Conservation (phyloP, 2,329 filamentous ascomycete genomes). For the Alternaria rosae region DNA sequence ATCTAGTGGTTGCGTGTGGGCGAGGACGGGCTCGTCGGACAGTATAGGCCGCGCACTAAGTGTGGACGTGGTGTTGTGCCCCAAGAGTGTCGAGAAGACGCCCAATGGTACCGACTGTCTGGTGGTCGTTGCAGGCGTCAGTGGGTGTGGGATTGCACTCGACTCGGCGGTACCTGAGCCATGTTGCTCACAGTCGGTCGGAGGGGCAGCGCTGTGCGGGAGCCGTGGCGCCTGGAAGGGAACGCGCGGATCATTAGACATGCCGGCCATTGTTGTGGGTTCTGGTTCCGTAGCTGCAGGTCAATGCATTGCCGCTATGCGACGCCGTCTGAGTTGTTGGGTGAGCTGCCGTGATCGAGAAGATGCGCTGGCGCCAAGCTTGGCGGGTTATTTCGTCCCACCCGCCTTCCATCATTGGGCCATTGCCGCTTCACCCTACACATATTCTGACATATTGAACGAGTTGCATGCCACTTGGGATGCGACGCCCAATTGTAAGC, state of each 20-base stretch:
- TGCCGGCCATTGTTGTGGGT: constrained; percentile 46
- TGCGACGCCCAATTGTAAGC: not conserved
- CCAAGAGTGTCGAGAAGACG: constrained; percentile 44
- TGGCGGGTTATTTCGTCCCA: constrained; percentile 33
- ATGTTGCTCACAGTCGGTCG: constrained; percentile 25
- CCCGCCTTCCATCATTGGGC: constrained; percentile 31
- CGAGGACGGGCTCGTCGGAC: constrained; percentile 27
- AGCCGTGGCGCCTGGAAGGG: constrained; percentile 30
- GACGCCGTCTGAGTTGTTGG: constrained; percentile 42
- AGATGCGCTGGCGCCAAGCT: constrained; percentile 42
- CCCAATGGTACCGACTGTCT: constrained; percentile 45
- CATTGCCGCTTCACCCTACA: constrained; percentile 25
- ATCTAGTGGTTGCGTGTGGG: constrained; percentile 40
- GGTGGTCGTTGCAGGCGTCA: constrained; percentile 48
- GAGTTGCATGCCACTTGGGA: constrained; percentile 14
- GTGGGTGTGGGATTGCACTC: constrained; percentile 37
- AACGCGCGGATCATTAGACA: constrained; percentile 35
- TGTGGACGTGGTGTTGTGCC: constrained; percentile 30
- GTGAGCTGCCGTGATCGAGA: constrained; percentile 46
- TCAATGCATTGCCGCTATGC: constrained; percentile 50
- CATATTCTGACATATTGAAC: constrained; percentile 18
- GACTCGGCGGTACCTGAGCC: constrained; percentile 27
- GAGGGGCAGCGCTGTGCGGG: constrained; percentile 27
- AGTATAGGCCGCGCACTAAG: constrained; percentile 19
- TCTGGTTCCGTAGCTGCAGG: constrained; percentile 45